Evolutionary conservation across 2,329 filamentous ascomycete species (phyloP), one percentile per base, ranked within the genome.

Genomic region (Geosmithia putterillii): DNA sequence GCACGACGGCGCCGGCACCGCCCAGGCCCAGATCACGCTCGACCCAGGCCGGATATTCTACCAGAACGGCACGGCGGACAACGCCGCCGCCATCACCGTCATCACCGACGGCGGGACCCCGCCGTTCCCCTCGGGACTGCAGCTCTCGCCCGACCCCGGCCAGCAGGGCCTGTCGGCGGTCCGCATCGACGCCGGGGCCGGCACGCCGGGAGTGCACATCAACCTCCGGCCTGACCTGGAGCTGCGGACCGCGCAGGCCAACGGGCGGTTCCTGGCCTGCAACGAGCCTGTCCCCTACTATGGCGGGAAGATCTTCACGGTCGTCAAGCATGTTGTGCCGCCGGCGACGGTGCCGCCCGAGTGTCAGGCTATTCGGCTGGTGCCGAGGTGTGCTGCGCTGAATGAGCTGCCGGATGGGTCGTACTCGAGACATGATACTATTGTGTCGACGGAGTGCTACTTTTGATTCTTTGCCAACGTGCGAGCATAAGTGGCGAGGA

Each of bases 31-130:
- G 2, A 54, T 69, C 12, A 45, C 48, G 6, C 46, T 49, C 18
- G 50, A 54, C 22, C 42, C 46, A 23, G 43, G 47, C 6, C 56
- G 58, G 41, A 50, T 66, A 45, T 74, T 73, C 51, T 74, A 73
- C 61, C 56, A 67, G 45, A 74, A 74, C 50, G 68, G 65, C 50
- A 70, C 69, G 12, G 57, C 57, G 12, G 45, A 52, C 7, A 49
- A 51, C 17, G 53, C 52, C 32, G 51, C 54, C 35, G 42, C 50
- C 37, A 58, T 60, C 32, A 59, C 56, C 37, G 52, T 67, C 41
- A 44, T 72, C 23, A 62, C 60, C 21, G 67, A 71, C 46, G 57
- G 57, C 17, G 65, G 64, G 25, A 61, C 54, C 6, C 64, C 63
- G 4, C 53, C 54, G 4, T 58, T 59, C 43, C 64, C 68, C 3